Evolutionary conservation across 768 basidiomycete species (phyloP), one percentile per base, ranked within the genome.

Genomic region (Omphalotus guepiniiformis): DNA sequence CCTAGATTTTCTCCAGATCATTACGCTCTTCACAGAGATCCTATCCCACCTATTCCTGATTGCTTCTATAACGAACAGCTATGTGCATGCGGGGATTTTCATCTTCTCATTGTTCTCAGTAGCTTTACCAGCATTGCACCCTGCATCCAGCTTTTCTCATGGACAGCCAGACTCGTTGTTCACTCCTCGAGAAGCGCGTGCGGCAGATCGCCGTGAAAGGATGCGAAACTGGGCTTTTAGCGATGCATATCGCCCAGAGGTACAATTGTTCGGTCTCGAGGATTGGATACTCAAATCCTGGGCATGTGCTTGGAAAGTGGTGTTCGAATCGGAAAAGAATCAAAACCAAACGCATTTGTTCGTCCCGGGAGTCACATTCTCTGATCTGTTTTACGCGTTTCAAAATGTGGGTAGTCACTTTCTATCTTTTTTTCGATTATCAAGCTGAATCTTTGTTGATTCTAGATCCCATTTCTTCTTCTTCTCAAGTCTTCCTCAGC

Each of bases 251-350:
- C 82, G 88, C n/a, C 82, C 85, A 13, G 91, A 94, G 62, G 76
- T 93, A 26, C 72, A 83, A 27, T 71, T 93, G 3, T 94, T 92
- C 62, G 88, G 88, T 3, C 73, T 94, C 13, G 83, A 82, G 9
- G 83, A 88, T 30, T 94, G 91, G 92, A 83, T 93, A 45, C 67
- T 93, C 49, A 73, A 78, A 47, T 79, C 80, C 6, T 94, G 91
- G 91, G 74, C 83, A 3, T 71, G 65, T 26, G 79, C 88, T 3
- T 70, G 83, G 54, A 77, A 72, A 59, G 64, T 78, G 16, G 75
- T 83, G 37, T 66, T 85, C 43, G 75, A 77, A 12, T 76, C 79
- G 22, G 80, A 83, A 55, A 72, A 71, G 49, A 60, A 71, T 55
- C 54, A 64, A 53, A 63, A 65, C 49, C 66, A 67, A 44, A 69